Evolutionary conservation across 345 rosid species (phyloP), one percentile per base, ranked within the genome.

Genomic region (Aquilaria malaccensis): DNA sequence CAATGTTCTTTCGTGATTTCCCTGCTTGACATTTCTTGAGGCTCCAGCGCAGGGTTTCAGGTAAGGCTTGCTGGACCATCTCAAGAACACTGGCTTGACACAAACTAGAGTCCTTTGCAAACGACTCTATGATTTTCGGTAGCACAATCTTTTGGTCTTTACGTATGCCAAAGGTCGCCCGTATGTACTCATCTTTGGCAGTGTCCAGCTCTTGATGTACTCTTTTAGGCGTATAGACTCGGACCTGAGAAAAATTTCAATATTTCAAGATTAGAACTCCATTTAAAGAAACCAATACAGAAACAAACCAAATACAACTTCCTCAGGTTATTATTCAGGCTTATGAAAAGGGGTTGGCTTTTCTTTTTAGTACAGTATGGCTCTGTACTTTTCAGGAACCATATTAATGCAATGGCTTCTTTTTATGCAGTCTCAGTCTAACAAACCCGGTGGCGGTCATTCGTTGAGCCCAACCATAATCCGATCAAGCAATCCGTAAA

Each of bases 151-250:
- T 94, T 72, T 81, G 84, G 65, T 88, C 92, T 60, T 85, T 90
- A 14, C 79, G 83, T 13, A 83, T 13, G 7, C 91, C 85, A 52
- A 94, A 73, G 54, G 83, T 85, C 63, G 91, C 90, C 33, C 91
- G 83, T 50, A 90, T 79, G 66, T 86, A 94, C 70, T 90, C 99
- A 71, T 85, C 97, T 81, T 86, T 90, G 3, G 97, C 95, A 45
- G 79, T 75, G 63, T 83, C 88, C 30, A 94, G 85, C 76, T 94
- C 99, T 67, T 88, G 96, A 53, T 69, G 69, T 61, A 94, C 71
- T 64, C 83, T 72, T 72, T 90, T 83, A 0, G 93, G 84, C 15
- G 93, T 83, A 74, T 88, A 94, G 43, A 80, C 74, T 9, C 96
- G 97, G 59, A 93, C 85, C 99, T 93, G 82, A 55, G 50, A 6